Evolutionary conservation across 1,139 yeast genomes (phyloP).

Genomic region (Diutina ranongensis): DNA sequence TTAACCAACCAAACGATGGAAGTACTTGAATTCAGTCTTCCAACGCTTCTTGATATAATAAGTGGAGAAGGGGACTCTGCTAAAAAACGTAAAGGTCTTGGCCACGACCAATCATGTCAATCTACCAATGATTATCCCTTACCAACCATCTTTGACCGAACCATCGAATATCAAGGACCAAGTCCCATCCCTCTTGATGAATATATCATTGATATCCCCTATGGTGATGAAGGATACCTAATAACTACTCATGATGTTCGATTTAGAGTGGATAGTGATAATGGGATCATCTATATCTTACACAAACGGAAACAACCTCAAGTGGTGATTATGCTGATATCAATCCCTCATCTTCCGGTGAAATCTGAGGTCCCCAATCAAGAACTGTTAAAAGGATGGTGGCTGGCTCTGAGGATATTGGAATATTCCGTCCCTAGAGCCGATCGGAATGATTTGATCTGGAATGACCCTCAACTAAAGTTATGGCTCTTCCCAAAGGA

Average conservation of each 20-base stretch:
- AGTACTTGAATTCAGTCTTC: slow-evolving; percentile 2
- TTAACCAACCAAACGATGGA: slow-evolving; percentile 1
- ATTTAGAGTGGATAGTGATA: neutral
- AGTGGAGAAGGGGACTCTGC: neutral
- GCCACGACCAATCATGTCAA: neutral
- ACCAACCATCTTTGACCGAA: neutral
- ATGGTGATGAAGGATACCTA: neutral
- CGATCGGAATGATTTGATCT: neutral
- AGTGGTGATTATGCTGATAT: slow-evolving; percentile 19
- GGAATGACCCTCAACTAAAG: neutral
- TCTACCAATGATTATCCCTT: neutral
- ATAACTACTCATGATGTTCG: neutral
- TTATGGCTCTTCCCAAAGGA: slow-evolving; percentile 7
- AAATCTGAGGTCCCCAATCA: neutral
- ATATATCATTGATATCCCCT: neutral
- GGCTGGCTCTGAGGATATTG: neutral
- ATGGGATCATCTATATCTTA: neutral
- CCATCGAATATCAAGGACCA: neutral
- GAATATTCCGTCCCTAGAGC: slow-evolving; percentile 1
- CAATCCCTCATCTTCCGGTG: slow-evolving; percentile 21
- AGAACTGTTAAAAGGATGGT: neutral
- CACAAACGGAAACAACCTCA: neutral
- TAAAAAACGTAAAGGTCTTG: neutral
- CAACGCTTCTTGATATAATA: neutral
- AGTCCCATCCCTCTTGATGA: neutral